Base-by-base conservation (phyloP, 2,329 filamentous ascomycete species). In the Periconia digitata region DNA sequence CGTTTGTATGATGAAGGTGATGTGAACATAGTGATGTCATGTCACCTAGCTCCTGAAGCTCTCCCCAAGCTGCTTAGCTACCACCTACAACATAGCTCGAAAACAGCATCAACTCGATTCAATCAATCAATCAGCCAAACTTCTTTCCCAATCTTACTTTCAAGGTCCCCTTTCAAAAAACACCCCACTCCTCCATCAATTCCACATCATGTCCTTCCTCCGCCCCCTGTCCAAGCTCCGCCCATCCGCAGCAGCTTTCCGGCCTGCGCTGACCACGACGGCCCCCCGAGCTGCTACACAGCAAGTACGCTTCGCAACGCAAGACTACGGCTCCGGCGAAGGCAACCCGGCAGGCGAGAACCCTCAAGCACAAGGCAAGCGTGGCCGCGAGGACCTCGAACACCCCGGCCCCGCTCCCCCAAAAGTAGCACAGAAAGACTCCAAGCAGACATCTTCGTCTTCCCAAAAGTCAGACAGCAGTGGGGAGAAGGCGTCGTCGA, bases 361-460 rank as follows among this genome's bases (percentile, higher is more conserved):
- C n/a, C 72, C 73, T 1, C 63, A 76, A 58, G 52, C 72, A 41
- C 73, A 75, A 53, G 72, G 72, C 54, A 52, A 69, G 36, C 72
- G 70, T 52, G 60, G 58, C 3, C 69, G 68, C 13, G 70, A 69
- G 46, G 57, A 72, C 51, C 54, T 71, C 23, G 75, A 77, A 61
- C 75, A 77, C 50, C 74, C 75, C 2, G 75, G 75, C 6, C 74
- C 75, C 6, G 60, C 72, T 49, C 65, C 74, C 8, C 74, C 74
- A 3, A 71, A 74, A 49, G 71, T 66, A 6, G 74, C 69, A n/a
- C 55, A 72, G 47, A 58, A 69, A 37, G 55, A 66, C 20, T 63
- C 64, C 47, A 50, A 60, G n/a, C 51, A 61, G 37, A 54, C 53
- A 23, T 32, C 52, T 8, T 42, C 41, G 10, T 50, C 55, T 27